Conservation (phyloP, 352 stramenopile species). For the Pythium angustatum region DNA sequence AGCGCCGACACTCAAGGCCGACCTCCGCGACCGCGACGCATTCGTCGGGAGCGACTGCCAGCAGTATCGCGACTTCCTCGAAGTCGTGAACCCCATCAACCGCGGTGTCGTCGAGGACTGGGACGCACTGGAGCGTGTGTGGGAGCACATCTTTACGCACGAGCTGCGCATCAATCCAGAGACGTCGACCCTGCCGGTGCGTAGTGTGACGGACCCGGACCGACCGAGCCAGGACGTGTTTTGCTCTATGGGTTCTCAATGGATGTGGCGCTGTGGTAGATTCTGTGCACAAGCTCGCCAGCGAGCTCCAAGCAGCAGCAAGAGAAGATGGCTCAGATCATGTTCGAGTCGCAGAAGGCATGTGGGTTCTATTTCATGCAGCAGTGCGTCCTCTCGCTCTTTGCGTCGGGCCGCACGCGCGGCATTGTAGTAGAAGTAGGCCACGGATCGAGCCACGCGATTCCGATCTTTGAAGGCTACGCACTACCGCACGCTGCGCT, state of each 20-base stretch:
- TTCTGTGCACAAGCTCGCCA: slow-evolving; percentile 69
- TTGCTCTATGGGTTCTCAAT: too few relatives aligned
- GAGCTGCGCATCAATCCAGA: slow-evolving; percentile 79
- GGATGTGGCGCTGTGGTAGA: too few relatives aligned
- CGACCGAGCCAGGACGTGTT: too few relatives aligned
- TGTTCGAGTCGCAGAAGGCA: slow-evolving; percentile 85
- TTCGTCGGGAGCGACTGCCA: slow-evolving; percentile 67
- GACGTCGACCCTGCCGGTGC: slow-evolving; percentile 59
- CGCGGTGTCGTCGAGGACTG: slow-evolving; percentile 81
- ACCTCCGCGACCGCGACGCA: slow-evolving; percentile 73
- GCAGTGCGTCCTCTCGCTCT: slow-evolving; percentile 82
- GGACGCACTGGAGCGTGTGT: slow-evolving; percentile 84
- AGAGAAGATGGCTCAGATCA: slow-evolving; percentile 78
- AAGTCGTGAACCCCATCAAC: slow-evolving; percentile 74
- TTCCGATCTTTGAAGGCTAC: slow-evolving; percentile 87
- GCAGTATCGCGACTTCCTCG: slow-evolving; percentile 66
- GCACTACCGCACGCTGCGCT: slow-evolving; percentile 74
- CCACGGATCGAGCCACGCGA: slow-evolving; percentile 81
- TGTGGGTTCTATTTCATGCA: slow-evolving; percentile 88
- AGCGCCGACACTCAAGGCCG: slow-evolving; percentile 48
- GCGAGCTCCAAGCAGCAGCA: slow-evolving; percentile 64
- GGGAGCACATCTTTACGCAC: slow-evolving; percentile 83
- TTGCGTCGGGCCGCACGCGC: slow-evolving; percentile 82
- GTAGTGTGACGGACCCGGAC: too few relatives aligned
- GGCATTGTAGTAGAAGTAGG: slow-evolving; percentile 88